Evolutionary conservation across 2,329 filamentous ascomycete genomes (phyloP).

Genomic region (Mollisiaceae sp.): DNA sequence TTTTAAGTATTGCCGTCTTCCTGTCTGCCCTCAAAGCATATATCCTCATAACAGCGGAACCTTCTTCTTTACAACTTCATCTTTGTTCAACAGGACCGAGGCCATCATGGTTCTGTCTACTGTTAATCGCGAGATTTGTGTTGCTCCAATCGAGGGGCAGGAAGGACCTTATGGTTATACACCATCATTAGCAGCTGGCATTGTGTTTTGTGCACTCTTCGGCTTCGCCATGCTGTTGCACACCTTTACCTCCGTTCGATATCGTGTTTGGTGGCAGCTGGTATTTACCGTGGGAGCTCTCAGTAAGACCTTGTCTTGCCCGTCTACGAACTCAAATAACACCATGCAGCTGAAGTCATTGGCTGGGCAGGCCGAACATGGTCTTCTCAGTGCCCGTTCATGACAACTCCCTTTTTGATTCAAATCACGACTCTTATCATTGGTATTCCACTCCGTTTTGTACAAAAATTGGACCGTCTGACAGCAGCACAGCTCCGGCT

Average conservation of each 20-base stretch:
- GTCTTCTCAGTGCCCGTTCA: slow-evolving; percentile 39
- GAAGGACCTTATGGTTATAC: slow-evolving; percentile 27
- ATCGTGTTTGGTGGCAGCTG: slow-evolving; percentile 54
- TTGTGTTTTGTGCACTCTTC: slow-evolving; percentile 54
- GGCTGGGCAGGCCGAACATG: slow-evolving; percentile 43
- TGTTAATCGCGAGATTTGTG: not conserved
- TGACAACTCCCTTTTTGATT: slow-evolving; percentile 44
- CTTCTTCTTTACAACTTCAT: not conserved
- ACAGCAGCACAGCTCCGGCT: slow-evolving; percentile 39
- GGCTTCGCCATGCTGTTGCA: slow-evolving; percentile 48
- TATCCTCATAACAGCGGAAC: not conserved
- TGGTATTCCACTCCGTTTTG: slow-evolving; percentile 45
- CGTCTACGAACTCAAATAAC: slow-evolving; percentile 35
- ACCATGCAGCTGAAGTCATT: slow-evolving; percentile 41
- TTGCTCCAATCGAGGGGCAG: not conserved
- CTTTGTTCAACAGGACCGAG: too few relatives aligned
- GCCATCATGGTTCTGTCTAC: not conserved
- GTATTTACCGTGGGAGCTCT: slow-evolving; percentile 51
- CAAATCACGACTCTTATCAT: slow-evolving; percentile 52
- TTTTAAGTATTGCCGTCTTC: not conserved
- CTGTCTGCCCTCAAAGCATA: not conserved
- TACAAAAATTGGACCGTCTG: not conserved
- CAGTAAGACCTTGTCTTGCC: slow-evolving; percentile 34
- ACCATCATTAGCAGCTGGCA: slow-evolving; percentile 41
- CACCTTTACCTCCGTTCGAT: slow-evolving; percentile 47